Percentiles rank a stretch among this genome's conserved stretches.
These are phyloP conservation scores for Raphanus sativus DNA, from an alignment of 345 rosid genomes.

Conservation along the genomic window DNA sequence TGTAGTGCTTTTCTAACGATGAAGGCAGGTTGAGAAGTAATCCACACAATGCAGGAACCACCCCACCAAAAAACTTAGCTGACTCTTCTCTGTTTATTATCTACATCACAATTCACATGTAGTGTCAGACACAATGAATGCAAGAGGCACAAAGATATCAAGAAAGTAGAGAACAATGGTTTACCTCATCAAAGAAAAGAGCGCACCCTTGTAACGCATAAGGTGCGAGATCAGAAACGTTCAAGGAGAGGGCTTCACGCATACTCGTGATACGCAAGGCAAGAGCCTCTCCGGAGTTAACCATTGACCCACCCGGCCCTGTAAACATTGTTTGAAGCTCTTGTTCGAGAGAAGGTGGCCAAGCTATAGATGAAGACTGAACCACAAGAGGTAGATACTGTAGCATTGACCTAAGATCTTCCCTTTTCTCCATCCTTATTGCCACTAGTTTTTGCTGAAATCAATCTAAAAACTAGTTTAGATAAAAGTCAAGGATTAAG, in stretches of 20 bases:
- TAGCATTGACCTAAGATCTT: slow-evolving; percentile 54
- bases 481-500: background rate
- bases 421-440: slow-evolving; percentile 45
- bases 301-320: slow-evolving; percentile 56
- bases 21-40: slow-evolving; percentile 58
- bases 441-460: background rate
- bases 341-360: slow-evolving; percentile 61
- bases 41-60: slow-evolving; percentile 54
- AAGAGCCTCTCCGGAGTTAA: slow-evolving; percentile 60
- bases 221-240: slow-evolving; percentile 41
- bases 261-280: slow-evolving; percentile 48
- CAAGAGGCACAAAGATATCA: slow-evolving; percentile 1
- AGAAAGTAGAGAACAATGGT: background rate
- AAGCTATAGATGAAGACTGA: slow-evolving; percentile 50
- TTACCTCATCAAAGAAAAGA: slow-evolving; percentile 68
- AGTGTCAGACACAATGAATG: slow-evolving; percentile 3
- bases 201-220: slow-evolving; percentile 48
- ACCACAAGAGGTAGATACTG: slow-evolving; percentile 51
- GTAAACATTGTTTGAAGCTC: slow-evolving; percentile 53
- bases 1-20: slow-evolving; percentile 63
- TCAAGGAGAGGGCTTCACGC: slow-evolving; percentile 47
- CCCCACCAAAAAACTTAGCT: slow-evolving; percentile 58
- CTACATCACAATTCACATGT: slow-evolving; percentile 16
- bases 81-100: slow-evolving; percentile 47
- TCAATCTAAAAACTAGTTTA: background rate